A percentile compares a stretch with the other conserved stretches of the same genome.
Evolutionary conservation across 352 stramenopile species (phyloP).

Genomic region (Globisporangium viniferum): DNA sequence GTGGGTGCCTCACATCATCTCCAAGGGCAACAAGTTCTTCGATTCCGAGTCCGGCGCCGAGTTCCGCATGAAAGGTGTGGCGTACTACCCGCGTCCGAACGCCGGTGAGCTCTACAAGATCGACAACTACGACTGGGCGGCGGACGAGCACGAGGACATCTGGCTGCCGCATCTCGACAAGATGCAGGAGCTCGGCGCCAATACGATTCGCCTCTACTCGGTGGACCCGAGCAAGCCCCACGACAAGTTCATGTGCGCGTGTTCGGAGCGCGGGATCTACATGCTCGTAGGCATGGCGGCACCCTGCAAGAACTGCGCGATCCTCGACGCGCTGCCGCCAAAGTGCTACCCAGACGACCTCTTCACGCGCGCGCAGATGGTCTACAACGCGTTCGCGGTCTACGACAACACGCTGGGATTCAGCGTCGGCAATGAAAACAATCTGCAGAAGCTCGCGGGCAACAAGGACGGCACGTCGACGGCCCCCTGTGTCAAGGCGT

Average conservation of each 20-base stretch:
- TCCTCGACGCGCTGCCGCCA: conserved; percentile 30
- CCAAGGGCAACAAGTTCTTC: conserved; percentile 76
- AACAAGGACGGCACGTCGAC: conserved; percentile 26
- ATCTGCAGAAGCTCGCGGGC: conserved; percentile 29
- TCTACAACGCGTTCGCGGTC: conserved; percentile 56
- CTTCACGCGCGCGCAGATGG: conserved; percentile 36
- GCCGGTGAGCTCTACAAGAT: conserved; percentile 31
- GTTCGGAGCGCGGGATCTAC: conserved; percentile 50
- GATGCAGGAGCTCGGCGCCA: conserved; percentile 61
- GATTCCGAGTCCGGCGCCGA: conserved; percentile 42
- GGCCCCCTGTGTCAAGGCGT: conserved; percentile 48
- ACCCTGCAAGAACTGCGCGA: conserved; percentile 33
- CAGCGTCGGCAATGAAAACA: conserved; percentile 51
- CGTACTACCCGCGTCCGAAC: conserved; percentile 70
- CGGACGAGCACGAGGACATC: conserved; percentile 49
- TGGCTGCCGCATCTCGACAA: conserved; percentile 48
- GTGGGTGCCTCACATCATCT: conserved; percentile 26
- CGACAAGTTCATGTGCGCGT: conserved; percentile 77
- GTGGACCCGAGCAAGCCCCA: conserved; percentile 60
- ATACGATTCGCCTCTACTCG: conserved; percentile 66
- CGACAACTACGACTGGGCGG: conserved; percentile 59
- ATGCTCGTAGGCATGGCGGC: conserved; percentile 47
- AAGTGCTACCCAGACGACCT: conserved; percentile 46
- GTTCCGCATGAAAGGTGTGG: conserved; percentile 65
- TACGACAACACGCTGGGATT: conserved; percentile 57